phyloP scores from a whole-genome alignment of 148 eudicot species.

The Camellia japonica region DNA sequence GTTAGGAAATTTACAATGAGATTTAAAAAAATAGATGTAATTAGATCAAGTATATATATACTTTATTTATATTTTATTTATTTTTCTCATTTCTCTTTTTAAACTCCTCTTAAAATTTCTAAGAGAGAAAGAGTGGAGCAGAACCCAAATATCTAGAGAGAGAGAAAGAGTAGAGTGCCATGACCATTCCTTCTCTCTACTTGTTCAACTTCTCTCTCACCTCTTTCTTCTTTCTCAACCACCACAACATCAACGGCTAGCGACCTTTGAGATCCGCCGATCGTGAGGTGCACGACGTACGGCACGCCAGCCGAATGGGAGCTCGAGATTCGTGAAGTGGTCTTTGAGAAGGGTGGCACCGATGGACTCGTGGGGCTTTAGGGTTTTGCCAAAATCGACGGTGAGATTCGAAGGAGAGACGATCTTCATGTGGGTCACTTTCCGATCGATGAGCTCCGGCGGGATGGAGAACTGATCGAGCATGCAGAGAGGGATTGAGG shows the following conservation, averaged over 20 bases:
- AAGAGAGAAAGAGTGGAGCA: neutral
- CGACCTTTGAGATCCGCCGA: slow-evolving; percentile 26
- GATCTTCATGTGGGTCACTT: slow-evolving; percentile 77
- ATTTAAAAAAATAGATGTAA: too few species aligned
- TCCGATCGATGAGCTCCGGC: slow-evolving; percentile 58
- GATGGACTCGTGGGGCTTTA: slow-evolving; percentile 48
- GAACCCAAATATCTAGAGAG: too few species aligned
- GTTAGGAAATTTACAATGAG: neutral
- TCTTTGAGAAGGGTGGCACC: slow-evolving; percentile 59
- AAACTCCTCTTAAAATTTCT: too few species aligned
- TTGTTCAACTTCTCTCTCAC: neutral
- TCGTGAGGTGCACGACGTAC: slow-evolving; percentile 51
- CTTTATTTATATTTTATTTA: too few species aligned
- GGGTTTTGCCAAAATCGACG: slow-evolving; percentile 84
- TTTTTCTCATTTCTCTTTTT: too few species aligned
- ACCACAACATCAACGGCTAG: slow-evolving; percentile 70
- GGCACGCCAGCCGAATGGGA: slow-evolving; percentile 44
- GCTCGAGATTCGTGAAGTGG: slow-evolving; percentile 54
- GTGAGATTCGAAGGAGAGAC: slow-evolving; percentile 76
- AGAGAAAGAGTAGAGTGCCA: neutral
- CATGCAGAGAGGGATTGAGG: slow-evolving; percentile 81
- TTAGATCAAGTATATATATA: too few species aligned
- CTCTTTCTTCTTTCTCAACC: neutral
- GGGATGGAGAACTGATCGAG: slow-evolving; percentile 83
- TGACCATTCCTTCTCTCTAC: neutral